Percentiles rank a stretch among this genome's conserved stretches.
phyloP scores from a whole-genome alignment of 768 basidiomycete genomes.

The Pleurotus tuoliensis region DNA sequence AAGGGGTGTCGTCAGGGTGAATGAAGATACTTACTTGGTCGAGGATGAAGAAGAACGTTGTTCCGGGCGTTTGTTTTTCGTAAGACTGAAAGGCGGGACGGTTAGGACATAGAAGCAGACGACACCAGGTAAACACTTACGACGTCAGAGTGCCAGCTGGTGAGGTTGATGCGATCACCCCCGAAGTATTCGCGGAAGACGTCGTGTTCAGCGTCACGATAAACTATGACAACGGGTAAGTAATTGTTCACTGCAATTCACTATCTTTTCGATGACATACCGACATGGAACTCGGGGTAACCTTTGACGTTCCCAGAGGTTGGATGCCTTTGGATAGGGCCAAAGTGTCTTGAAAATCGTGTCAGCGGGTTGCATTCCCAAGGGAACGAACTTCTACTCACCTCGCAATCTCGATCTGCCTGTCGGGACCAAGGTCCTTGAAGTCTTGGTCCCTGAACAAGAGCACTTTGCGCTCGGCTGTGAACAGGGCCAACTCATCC shows the following conservation, averaged over 20 bases:
- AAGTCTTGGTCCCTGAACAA: conserved; percentile 61
- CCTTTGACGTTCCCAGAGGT: conserved; percentile 50
- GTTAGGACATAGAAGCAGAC: background rate
- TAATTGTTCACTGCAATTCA: background rate
- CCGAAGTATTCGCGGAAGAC: conserved; percentile 39
- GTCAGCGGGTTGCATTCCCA: background rate
- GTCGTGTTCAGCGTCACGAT: conserved; percentile 44
- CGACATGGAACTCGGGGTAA: conserved; percentile 57
- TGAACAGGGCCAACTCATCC: conserved; percentile 47
- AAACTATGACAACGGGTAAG: conserved; percentile 30
- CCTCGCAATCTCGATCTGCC: conserved; percentile 50
- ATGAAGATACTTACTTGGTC: conserved; percentile 33
- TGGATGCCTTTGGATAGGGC: conserved; percentile 42
- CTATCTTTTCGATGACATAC: conserved; percentile 22
- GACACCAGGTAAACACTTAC: conserved; percentile 20
- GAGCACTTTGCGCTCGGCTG: conserved; percentile 51
- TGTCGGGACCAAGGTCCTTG: conserved; percentile 50
- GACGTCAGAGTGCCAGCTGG: conserved; percentile 55
- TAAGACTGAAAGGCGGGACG: conserved; percentile 33
- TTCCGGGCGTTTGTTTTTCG: conserved; percentile 51
- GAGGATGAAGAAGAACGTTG: conserved; percentile 55
- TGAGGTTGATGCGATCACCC: conserved; percentile 35
- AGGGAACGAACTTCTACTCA: conserved; percentile 7
- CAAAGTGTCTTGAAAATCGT: conserved; percentile 33
- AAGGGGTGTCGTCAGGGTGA: too few relatives aligned